A percentile compares a stretch with the other conserved stretches of the same genome.
Conservation (phyloP, 2,329 filamentous ascomycete species). For the Penicillium sp. region DNA sequence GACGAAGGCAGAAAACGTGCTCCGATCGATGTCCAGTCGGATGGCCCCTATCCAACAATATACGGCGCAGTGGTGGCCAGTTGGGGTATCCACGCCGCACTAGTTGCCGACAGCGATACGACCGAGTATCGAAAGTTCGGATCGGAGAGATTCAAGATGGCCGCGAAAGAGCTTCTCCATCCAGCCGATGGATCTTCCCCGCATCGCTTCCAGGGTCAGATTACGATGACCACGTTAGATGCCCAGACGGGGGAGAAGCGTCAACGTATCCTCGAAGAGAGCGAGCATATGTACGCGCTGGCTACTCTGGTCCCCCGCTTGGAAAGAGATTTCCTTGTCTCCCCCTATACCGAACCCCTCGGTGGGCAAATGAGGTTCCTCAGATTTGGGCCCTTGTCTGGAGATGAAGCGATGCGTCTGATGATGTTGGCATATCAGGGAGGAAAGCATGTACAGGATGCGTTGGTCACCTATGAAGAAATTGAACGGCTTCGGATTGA, state of each 20-base stretch:
- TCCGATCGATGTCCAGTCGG: conserved; percentile 27
- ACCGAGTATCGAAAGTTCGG: conserved; percentile 77
- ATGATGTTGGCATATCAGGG: conserved; percentile 68
- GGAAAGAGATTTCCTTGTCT: conserved; percentile 80
- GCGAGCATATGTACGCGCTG: conserved; percentile 74
- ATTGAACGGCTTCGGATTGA: conserved; percentile 69
- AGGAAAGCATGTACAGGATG: conserved; percentile 58
- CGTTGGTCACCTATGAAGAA: conserved; percentile 69
- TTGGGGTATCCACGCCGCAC: conserved; percentile 85
- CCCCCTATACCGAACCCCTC: conserved; percentile 70
- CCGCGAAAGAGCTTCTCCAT: conserved; percentile 73
- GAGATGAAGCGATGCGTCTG: conserved; percentile 71
- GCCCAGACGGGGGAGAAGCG: conserved; percentile 23
- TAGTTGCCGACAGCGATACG: conserved; percentile 92
- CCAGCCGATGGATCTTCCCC: conserved; percentile 56
- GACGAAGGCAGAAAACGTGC: conserved; percentile 52
- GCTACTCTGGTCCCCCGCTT: conserved; percentile 77
- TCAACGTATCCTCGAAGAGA: conserved; percentile 42
- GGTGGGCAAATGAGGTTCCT: conserved; percentile 73
- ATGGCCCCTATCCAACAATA: conserved; percentile 41
- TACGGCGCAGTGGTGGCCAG: conserved; percentile 83
- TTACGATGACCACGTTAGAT: conserved; percentile 49
- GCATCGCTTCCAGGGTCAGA: conserved; percentile 60
- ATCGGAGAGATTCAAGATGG: conserved; percentile 78
- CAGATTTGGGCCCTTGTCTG: conserved; percentile 70